Evolutionary conservation across 1,284 basidiomycete species (phyloP).

Genomic region (Cystobasidium slooffiae): DNA sequence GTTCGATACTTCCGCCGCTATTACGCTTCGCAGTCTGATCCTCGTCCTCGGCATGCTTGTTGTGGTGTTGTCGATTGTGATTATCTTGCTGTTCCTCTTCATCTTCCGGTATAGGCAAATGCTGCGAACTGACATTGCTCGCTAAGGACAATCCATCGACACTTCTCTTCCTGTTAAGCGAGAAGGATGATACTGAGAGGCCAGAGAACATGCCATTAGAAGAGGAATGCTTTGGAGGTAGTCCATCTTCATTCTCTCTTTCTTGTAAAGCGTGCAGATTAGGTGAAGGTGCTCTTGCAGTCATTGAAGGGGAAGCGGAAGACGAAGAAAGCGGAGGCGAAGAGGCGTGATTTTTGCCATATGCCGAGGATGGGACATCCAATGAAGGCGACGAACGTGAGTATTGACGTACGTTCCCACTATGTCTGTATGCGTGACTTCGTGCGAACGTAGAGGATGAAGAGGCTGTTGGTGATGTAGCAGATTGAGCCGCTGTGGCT

Average conservation of each 20-base stretch:
- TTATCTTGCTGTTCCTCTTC: constrained; percentile 11
- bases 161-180: constrained; percentile 10
- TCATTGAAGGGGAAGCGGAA: neutral
- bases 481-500: neutral
- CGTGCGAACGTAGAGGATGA: neutral
- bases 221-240: neutral
- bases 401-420: constrained; percentile 25
- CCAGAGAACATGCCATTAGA: constrained; percentile 5
- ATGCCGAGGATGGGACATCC: constrained; percentile 12
- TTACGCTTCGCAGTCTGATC: constrained; percentile 11
- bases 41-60: neutral
- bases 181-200: constrained; percentile 8
- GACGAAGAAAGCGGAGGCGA: constrained; percentile 18
- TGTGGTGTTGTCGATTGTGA: neutral
- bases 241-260: constrained; percentile 1
- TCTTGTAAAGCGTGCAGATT: constrained; percentile 7
- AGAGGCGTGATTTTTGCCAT: constrained; percentile 19
- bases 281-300: constrained; percentile 22
- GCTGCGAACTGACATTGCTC: constrained; percentile 9
- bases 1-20: constrained; percentile 6
- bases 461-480: neutral
- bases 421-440: constrained; percentile 24
- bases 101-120: constrained; percentile 24
- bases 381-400: constrained; percentile 10
- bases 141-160: constrained; percentile 10